A percentile compares a stretch with the other conserved stretches of the same genome.
Evolutionary conservation across 495 filamentous ascomycete species (phyloP).

Genomic region (Daldinia loculata): DNA sequence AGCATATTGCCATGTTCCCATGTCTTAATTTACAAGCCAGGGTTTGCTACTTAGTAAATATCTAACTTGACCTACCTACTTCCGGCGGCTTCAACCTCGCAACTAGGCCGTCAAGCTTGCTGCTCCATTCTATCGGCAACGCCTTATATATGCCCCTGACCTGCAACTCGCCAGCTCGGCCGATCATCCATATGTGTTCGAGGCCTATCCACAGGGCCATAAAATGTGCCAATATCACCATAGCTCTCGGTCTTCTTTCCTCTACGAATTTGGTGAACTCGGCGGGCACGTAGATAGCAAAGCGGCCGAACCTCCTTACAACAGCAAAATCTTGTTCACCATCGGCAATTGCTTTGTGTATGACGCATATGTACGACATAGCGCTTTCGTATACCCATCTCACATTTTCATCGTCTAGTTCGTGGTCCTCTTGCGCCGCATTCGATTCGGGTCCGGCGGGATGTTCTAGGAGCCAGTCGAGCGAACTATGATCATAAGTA

Average conservation of each 20-base stretch:
- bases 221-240: conserved; percentile 53
- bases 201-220: conserved; percentile 48
- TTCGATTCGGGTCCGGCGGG: conserved; percentile 31
- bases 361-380: conserved; percentile 47
- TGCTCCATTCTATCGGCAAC: conserved; percentile 50
- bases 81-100: conserved; percentile 38
- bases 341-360: conserved; percentile 43
- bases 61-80: conserved; percentile 6
- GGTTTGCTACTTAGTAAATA: background rate
- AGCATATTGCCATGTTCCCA: background rate
- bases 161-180: conserved; percentile 51
- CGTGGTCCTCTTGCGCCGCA: conserved; percentile 39
- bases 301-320: conserved; percentile 49
- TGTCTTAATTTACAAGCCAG: background rate
- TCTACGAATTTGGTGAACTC: conserved; percentile 48
- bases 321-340: conserved; percentile 43
- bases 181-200: conserved; percentile 53
- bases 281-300: conserved; percentile 49
- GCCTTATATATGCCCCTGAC: conserved; percentile 52
- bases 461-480: conserved; percentile 47
- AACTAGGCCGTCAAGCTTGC: conserved; percentile 49
- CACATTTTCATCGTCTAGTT: conserved; percentile 45
- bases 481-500: conserved; percentile 35
- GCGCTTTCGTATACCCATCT: conserved; percentile 46
- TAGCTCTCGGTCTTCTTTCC: conserved; percentile 51